Evolutionary conservation across 2,329 filamentous ascomycete genomes (phyloP).

Genomic region (Hymenoscyphus scutula): DNA sequence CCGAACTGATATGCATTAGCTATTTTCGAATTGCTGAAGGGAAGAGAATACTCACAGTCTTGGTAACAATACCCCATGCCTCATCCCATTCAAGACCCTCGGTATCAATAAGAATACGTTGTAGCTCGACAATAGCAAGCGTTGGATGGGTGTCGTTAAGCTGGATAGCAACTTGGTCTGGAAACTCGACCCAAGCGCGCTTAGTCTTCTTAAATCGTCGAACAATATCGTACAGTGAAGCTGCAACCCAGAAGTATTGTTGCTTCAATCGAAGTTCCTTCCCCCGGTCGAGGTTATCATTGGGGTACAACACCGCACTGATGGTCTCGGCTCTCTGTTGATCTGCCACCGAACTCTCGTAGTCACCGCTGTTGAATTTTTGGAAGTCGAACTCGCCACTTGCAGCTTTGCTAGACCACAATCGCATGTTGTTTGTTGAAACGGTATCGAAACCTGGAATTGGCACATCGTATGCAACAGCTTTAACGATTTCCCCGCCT

Average conservation of each 20-base stretch:
- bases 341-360: conserved; percentile 93
- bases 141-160: conserved; percentile 98
- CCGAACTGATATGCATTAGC: conserved; percentile 57
- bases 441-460: conserved; percentile 87
- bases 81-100: conserved; percentile 93
- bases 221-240: conserved; percentile 93
- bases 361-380: conserved; percentile 98
- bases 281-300: conserved; percentile 92
- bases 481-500: conserved; percentile 86
- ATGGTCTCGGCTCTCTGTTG: conserved; percentile 99
- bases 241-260: conserved; percentile 99
- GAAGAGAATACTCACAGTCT: conserved; percentile 50
- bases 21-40: background rate
- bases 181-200: conserved; percentile 85
- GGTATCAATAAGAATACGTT: conserved; percentile 84
- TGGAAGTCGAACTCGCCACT: conserved; percentile 99
- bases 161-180: conserved; percentile 94
- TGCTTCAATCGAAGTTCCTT: conserved; percentile 98
- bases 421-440: conserved; percentile 91
- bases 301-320: conserved; percentile 94
- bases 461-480: conserved; percentile 88
- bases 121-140: conserved; percentile 90
- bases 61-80: conserved; percentile 78
- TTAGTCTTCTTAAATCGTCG: conserved; percentile 97
- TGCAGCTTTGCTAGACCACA: conserved; percentile 97